Conservation (phyloP, 2,329 filamentous ascomycete genomes). For the Cordyceps farinosa region DNA sequence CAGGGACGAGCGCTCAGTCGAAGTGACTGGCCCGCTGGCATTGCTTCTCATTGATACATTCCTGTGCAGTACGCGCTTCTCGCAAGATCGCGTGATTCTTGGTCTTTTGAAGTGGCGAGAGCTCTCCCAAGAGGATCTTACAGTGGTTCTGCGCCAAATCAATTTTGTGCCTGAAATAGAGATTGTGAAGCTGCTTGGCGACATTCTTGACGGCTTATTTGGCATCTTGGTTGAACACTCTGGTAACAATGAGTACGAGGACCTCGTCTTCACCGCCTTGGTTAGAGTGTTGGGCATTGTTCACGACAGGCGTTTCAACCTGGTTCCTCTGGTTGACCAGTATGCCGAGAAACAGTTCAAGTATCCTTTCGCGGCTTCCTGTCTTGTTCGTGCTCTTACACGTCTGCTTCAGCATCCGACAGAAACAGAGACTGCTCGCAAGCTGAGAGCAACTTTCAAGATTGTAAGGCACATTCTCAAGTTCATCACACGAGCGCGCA, state of each 20-base stretch:
- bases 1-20: constrained; percentile 64
- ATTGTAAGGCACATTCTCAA: constrained; percentile 90
- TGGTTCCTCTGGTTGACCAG: constrained; percentile 84
- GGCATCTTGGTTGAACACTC: constrained; percentile 85
- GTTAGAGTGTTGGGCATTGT: constrained; percentile 90
- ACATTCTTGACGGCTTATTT: constrained; percentile 89
- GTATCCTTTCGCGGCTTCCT: constrained; percentile 87
- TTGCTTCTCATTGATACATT: constrained; percentile 77
- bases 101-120: constrained; percentile 86
- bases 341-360: constrained; percentile 88
- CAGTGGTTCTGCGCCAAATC: constrained; percentile 73
- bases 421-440: constrained; percentile 77
- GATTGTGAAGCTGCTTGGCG: constrained; percentile 86
- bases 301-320: constrained; percentile 88
- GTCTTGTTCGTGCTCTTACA: constrained; percentile 81
- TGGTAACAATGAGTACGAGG: constrained; percentile 89
- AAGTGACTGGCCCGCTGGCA: constrained; percentile 76
- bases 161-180: constrained; percentile 96
- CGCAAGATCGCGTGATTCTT: constrained; percentile 83
- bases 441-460: constrained; percentile 87
- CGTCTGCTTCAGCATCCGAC: constrained; percentile 78
- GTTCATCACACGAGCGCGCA: constrained; percentile 86
- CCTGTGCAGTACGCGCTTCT: constrained; percentile 91
- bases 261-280: constrained; percentile 84
- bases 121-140: constrained; percentile 65